Evolutionary conservation across 2,329 filamentous ascomycete genomes (phyloP), one percentile per base, ranked within the genome.

Genomic region (Hypocreales sp.): DNA sequence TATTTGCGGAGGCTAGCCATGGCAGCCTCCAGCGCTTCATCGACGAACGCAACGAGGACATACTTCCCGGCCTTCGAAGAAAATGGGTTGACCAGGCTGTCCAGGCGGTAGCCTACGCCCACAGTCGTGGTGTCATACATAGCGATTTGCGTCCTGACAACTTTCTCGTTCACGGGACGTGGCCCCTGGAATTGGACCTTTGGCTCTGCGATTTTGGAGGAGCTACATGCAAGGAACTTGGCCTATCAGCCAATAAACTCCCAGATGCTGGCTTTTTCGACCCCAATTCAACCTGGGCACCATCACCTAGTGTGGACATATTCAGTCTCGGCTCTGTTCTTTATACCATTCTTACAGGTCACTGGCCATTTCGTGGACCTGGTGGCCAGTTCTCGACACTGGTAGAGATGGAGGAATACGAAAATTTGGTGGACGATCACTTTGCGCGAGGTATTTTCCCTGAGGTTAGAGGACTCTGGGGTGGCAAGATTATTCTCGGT

Each of bases 401-500:
- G 13, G 5, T 5, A 15, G 25, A 26, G 25, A 26, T 26, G 25
- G 25, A 26, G 18, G 17, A 26, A 15, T 26, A 26, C 13, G 25
- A 26, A 26, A 20, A n/a, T 11, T 10, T 19, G 12, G 25, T 26
- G 12, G 25, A 26, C 18, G 18, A 12, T 20, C 13, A 20, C 18
- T 26, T 26, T 14, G 13, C 17, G 18, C 17, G 9, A 20, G 25
- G 17, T 20, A 15, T 26, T 15, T 26, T 26, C 25, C 25, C 25
- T 5, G 18, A 26, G 17, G 18, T 21, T 20, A 15, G 13, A 19
- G 25, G 18, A 12, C 22, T 27, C 9, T 35, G 27, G 11, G 30
- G 32, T 9, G 29, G 28, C 5, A 24, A 32, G 4, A 26, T 32
- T 20, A 32, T 32, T n/a, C 10, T 28, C 14, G 28, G 28, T 5